Evolutionary conservation across 495 filamentous ascomycete genomes (phyloP), one percentile per base, ranked within the genome.

Genomic region (Penicillium ucsense): DNA sequence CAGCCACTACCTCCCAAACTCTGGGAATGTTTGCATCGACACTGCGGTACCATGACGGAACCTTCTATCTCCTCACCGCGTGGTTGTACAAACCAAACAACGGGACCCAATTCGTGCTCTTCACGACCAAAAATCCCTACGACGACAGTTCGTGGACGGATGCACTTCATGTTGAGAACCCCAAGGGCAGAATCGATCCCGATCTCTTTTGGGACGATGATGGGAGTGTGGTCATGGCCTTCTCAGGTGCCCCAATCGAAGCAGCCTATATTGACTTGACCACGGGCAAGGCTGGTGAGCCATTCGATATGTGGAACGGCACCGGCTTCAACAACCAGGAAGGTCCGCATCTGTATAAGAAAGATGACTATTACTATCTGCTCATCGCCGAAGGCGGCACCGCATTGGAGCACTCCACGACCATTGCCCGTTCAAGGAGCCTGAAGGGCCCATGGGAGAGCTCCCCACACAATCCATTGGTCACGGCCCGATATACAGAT

Each of bases 381-480:
- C 51, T 76, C 9, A 79, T 75, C 29, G 79, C 76, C 3, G 81
- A 85, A 50, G 82, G 79, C 2, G 81, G 82, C 3, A 84, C 81
- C 1, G 80, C 69, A 4, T 73, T 76, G 44, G 61, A 74, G 7
- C 81, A 85, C 47, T 71, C 71, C 4, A 64, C 64, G 37, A 77
- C 75, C 8, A 60, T 81, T 4, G 72, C 73, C 0, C 70, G 80
- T 8, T 76, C 77, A 1, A 66, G 64, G 30, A 64, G 73, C 50
- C 71, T 81, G 34, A 73, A 65, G 67, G 80, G 81, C 0, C 81
- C 80, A 3, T 84, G 52, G 34, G 47, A 53, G 20, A 43, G 37
- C 3, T 70, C 78, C 46, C n/a, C 10, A 4, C 12, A 38, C 9
- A 61, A 61, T 38, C 57, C 57, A 1, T 37, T 61, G 2, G 12